Evolutionary conservation across 179 eudicot species (phyloP), one percentile per base, ranked within the genome.

Genomic region (Sideroxylon spinosum): DNA sequence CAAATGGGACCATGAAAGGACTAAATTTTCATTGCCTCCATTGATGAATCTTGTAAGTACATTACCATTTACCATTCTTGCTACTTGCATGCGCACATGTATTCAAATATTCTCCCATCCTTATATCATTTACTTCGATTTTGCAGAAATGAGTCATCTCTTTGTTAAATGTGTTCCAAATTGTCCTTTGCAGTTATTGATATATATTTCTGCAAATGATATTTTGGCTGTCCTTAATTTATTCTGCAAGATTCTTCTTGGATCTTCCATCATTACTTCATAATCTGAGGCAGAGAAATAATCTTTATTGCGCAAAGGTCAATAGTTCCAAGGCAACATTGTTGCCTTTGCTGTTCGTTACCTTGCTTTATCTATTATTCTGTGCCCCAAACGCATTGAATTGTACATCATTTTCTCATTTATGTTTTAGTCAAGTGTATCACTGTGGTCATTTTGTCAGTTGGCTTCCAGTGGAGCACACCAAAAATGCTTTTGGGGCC

Each of bases 1-100:
- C 69, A 89, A 89, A 57, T 95, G 99, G 99, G 95, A 95, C 88
- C 99, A 95, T 82, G 91, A 89, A 90, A 93, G 91, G 80, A 85
- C 90, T 52, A 87, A 84, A 73, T 89, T 95, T 82, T 84, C 94
- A 12, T 80, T 95, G 87, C 99, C 99, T 16, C 98, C 99, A 68
- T 75, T 85, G 81, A 91, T 95, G 98, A 90, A 92, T 71, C 92
- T 95, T 73, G 99, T 95, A 84, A 87, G 94, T 88, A 68, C 10
- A 8, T 11, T 29, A 48, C 7, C 11, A 11, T 74, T 28, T 44
- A 28, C n/a, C 53, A 73, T 70, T 26, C 6, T 37, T 57, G 29
- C 61, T 25, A 67, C 25, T 16, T 66, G 9, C n/a, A 46, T 62
- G 12, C 20, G 0, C 66, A 12, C 32, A 4, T 44, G 9, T 20